phyloP scores from a whole-genome alignment of 2,329 filamentous ascomycete species.

The Exophiala calicioides region DNA sequence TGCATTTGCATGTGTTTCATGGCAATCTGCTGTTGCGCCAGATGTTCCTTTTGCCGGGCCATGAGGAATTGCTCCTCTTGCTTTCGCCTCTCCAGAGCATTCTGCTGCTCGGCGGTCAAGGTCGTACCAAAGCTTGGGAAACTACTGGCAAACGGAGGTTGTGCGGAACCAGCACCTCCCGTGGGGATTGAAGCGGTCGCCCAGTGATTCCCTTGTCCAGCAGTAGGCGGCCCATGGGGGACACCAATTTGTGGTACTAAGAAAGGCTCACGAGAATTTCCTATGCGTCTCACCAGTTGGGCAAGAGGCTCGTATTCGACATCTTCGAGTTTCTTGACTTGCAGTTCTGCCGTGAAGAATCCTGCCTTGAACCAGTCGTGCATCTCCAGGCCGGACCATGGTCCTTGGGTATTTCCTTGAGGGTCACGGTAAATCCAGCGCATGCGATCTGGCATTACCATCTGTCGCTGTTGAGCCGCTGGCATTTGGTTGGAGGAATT shows the following conservation, averaged over 20 bases:
- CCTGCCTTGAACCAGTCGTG: slow-evolving; percentile 99
- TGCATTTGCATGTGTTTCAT: slow-evolving; percentile 71
- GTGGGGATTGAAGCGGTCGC: slow-evolving; percentile 47
- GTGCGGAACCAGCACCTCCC: slow-evolving; percentile 62
- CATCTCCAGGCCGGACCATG: slow-evolving; percentile 97
- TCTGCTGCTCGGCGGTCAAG: slow-evolving; percentile 94
- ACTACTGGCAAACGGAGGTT: slow-evolving; percentile 86
- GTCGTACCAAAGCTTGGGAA: slow-evolving; percentile 97
- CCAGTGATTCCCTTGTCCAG: slow-evolving; percentile 26
- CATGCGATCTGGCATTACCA: slow-evolving; percentile 99
- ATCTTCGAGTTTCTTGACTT: slow-evolving; percentile 94
- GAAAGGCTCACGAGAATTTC: slow-evolving; percentile 96
- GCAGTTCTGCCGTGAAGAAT: slow-evolving; percentile 91
- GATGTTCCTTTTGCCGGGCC: slow-evolving; percentile 90
- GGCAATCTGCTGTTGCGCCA: slow-evolving; percentile 78
- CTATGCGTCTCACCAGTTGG: slow-evolving; percentile 90
- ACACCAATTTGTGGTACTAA: slow-evolving; percentile 96
- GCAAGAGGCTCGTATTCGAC: slow-evolving; percentile 91
- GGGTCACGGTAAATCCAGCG: slow-evolving; percentile 98
- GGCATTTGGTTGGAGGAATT: slow-evolving; percentile 58
- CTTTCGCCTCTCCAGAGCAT: slow-evolving; percentile 92
- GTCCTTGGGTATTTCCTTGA: slow-evolving; percentile 86
- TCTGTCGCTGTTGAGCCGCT: slow-evolving; percentile 71
- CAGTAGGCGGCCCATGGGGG: slow-evolving; percentile 68
- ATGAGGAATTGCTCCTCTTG: slow-evolving; percentile 98